Evolutionary conservation across 495 filamentous ascomycete genomes (phyloP).

Genomic region (Annulohypoxylon nitens): DNA sequence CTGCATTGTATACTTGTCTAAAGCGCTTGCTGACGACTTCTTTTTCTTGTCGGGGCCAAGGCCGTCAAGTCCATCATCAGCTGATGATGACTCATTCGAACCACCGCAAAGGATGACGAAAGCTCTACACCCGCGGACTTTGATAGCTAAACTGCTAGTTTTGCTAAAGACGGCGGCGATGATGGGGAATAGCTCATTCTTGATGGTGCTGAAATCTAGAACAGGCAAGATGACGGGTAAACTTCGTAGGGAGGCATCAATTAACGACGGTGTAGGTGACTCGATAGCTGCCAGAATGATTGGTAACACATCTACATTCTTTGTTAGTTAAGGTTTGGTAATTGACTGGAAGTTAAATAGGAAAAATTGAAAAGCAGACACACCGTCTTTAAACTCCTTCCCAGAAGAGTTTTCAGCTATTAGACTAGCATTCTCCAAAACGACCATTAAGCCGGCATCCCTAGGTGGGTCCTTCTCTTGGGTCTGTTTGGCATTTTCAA

Average conservation of each 20-base stretch:
- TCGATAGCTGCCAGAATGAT: slow-evolving; percentile 85
- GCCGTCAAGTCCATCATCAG: slow-evolving; percentile 80
- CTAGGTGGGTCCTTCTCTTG: slow-evolving; percentile 83
- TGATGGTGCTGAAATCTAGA: slow-evolving; percentile 94
- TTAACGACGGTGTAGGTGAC: slow-evolving; percentile 86
- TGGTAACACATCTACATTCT: slow-evolving; percentile 78
- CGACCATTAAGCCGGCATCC: slow-evolving; percentile 90
- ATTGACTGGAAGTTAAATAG: background rate
- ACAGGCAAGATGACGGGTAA: slow-evolving; percentile 80
- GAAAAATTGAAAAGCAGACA: slow-evolving; percentile 36
- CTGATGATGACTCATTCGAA: slow-evolving; percentile 59
- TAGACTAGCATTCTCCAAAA: slow-evolving; percentile 82
- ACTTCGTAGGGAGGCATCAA: slow-evolving; percentile 83
- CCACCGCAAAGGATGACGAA: slow-evolving; percentile 92
- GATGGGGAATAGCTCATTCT: slow-evolving; percentile 93
- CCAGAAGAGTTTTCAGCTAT: slow-evolving; percentile 85
- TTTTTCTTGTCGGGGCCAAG: slow-evolving; percentile 65
- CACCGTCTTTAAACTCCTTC: slow-evolving; percentile 93
- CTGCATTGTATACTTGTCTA: slow-evolving; percentile 98
- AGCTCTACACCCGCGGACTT: slow-evolving; percentile 89
- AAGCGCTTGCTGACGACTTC: slow-evolving; percentile 71
- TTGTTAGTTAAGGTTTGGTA: slow-evolving; percentile 37
- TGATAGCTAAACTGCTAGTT: slow-evolving; percentile 93
- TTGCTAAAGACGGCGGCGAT: slow-evolving; percentile 90
- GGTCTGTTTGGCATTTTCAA: slow-evolving; percentile 63